Base-by-base conservation (phyloP, 345 rosid species). In the Aquilaria sinensis region DNA sequence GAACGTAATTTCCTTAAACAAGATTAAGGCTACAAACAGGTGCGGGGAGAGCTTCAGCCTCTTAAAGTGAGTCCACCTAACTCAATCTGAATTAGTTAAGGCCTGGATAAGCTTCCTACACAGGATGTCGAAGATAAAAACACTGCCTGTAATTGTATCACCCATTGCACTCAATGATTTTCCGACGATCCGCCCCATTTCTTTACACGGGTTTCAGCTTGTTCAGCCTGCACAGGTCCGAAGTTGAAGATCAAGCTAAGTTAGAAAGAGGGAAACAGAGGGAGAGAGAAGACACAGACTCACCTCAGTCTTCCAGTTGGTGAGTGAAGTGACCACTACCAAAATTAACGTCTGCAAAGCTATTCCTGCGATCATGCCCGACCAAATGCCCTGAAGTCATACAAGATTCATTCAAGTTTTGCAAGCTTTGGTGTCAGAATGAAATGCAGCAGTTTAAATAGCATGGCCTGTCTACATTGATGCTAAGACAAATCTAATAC, bases 291-390 rank as follows among this genome's bases (percentile, higher is more conserved):
- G 46, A 11, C 31, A 23, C 34, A 12, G 10, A 67, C 81, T 47
- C 10, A 92, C 98, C 77, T 92, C 96, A 74, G 32, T 87, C 33
- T 67, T 75, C 97, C 97, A 92, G 71, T 89, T 85, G 51, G 96
- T 92, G 46, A 72, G 10, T 65, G 87, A 80, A 56, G 89, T 83
- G 52, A 92, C 56, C 45, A 81, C 68, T 57, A 89, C 65, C 74
- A 89, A 73, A 66, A 83, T 83, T 51, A 85, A 6, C 56, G 96
- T 92, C 63, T 92, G 98, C 69, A 92, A 68, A 51, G 70, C 69
- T 37, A 89, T 83, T 53, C 98, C 98, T 57, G 85, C 96, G 9
- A 87, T 84, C 96, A 89, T 87, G n/a, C 98, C 98, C 31, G 89
- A 83, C 98, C 98, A 92, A 56, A 92, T 81, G 52, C 98, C 98